A percentile compares a stretch with the other conserved stretches of the same genome.
Evolutionary conservation across 1,284 basidiomycete species (phyloP).

Genomic region (Omphalotus olearius): DNA sequence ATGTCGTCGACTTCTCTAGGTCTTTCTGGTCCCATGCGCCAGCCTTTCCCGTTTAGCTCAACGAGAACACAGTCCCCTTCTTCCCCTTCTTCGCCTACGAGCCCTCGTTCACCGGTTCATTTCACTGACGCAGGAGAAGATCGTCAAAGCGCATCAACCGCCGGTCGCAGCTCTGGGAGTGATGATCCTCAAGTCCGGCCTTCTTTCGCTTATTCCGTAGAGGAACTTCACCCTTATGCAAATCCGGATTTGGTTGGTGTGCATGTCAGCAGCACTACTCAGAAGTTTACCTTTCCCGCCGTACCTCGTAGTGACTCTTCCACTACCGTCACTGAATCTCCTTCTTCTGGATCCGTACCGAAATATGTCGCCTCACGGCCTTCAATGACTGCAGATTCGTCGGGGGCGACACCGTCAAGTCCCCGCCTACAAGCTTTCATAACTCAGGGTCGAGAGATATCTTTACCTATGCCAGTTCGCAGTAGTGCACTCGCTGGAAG

Average conservation of each 20-base stretch:
- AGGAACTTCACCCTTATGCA: constrained; percentile 58
- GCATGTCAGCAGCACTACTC: constrained; percentile 21
- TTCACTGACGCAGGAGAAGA: constrained; percentile 10
- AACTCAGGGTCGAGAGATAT: constrained; percentile 41
- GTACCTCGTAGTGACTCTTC: constrained; percentile 46
- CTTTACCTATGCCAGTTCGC: constrained; percentile 41
- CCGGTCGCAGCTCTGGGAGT: constrained; percentile 5
- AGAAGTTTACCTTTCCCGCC: constrained; percentile 19
- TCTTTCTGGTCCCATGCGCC: constrained; percentile 27
- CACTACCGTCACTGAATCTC: constrained; percentile 49
- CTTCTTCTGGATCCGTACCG: constrained; percentile 37
- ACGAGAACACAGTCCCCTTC: constrained; percentile 19
- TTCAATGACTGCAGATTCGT: background rate
- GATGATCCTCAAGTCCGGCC: constrained; percentile 9
- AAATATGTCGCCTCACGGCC: background rate
- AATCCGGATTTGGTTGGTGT: constrained; percentile 58
- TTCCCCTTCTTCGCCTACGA: constrained; percentile 17
- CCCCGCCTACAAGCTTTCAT: constrained; percentile 31
- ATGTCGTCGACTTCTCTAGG: constrained; percentile 51
- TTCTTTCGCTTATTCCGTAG: constrained; percentile 22
- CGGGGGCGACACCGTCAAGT: constrained; percentile 27
- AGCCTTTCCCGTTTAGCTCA: constrained; percentile 24
- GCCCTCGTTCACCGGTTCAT: constrained; percentile 16
- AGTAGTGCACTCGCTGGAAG: constrained; percentile 24
- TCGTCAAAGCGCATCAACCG: constrained; percentile 1